phyloP scores from a whole-genome alignment of 805 yeast genomes.

The Candida endomychidarum region DNA sequence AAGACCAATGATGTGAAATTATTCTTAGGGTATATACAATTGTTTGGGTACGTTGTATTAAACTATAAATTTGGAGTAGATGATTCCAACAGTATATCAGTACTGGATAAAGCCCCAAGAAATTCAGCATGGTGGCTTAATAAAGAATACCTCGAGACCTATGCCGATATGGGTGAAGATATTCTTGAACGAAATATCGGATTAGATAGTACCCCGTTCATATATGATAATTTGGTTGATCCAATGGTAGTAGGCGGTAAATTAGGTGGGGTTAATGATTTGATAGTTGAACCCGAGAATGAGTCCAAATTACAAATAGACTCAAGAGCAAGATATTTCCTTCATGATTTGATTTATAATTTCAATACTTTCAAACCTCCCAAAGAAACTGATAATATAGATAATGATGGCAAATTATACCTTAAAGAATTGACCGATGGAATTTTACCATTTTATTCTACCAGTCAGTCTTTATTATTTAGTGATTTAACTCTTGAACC shows the following conservation, averaged over 20 bases:
- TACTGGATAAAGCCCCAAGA: constrained; percentile 15
- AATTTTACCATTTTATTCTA: constrained; percentile 40
- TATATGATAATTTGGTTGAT: constrained; percentile 12
- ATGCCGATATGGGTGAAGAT: constrained; percentile 22
- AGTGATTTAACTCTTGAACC: constrained; percentile 27
- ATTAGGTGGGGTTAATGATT: constrained; percentile 38
- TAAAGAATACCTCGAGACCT: constrained; percentile 30
- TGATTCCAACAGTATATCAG: constrained; percentile 11
- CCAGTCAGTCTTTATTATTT: constrained; percentile 40
- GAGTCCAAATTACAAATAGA: constrained; percentile 20
- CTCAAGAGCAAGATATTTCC: constrained; percentile 20
- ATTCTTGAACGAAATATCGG: constrained; percentile 20
- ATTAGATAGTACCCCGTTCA: constrained; percentile 14
- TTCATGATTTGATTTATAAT: constrained; percentile 36
- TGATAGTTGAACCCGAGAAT: constrained; percentile 21
- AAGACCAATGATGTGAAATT: constrained; percentile 21
- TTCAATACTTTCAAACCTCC: constrained; percentile 26
- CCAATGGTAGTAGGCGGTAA: constrained; percentile 31
- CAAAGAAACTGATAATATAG: constrained; percentile 3
- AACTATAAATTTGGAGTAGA: constrained; percentile 32
- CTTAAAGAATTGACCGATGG: constrained; percentile 29
- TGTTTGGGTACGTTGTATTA: constrained; percentile 39
- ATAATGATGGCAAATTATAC: constrained; percentile 15
- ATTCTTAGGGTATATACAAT: constrained; percentile 38
- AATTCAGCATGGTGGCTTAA: constrained; percentile 36